Conservation (phyloP, 1,284 basidiomycete species). For the Hypsizygus ulmarius region DNA sequence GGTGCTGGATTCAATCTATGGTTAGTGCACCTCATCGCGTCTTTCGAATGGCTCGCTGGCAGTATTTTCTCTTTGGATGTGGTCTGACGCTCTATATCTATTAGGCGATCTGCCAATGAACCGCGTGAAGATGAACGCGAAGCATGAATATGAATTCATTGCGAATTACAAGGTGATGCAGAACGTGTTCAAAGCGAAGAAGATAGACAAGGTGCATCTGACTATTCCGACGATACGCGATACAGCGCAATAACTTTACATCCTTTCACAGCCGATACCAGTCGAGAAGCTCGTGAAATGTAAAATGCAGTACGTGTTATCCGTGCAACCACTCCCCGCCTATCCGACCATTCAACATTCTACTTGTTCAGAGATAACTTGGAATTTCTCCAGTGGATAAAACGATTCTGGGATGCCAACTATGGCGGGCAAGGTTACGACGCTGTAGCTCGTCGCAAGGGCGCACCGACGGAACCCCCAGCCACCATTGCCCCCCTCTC, state of each 20-base stretch:
- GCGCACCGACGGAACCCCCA: conserved; percentile 70
- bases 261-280: conserved; percentile 73
- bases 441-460: conserved; percentile 76
- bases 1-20: conserved; percentile 90
- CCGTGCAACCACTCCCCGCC: background rate
- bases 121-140: conserved; percentile 90
- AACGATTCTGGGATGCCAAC: conserved; percentile 94
- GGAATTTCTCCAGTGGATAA: conserved; percentile 98
- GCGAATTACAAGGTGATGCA: conserved; percentile 96
- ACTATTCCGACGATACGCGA: background rate
- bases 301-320: conserved; percentile 90
- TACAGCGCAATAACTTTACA: background rate
- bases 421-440: conserved; percentile 90
- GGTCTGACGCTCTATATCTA: background rate
- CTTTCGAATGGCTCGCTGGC: background rate
- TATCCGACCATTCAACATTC: background rate
- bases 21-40: conserved; percentile 43
- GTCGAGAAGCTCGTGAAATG: conserved; percentile 94
- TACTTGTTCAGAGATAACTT: conserved; percentile 79
- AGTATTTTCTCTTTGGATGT: background rate
- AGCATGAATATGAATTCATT: conserved; percentile 94
- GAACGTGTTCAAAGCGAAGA: conserved; percentile 82
- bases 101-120: conserved; percentile 83
- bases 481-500: conserved; percentile 73
- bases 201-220: conserved; percentile 84